Percentiles rank a stretch among this genome's conserved stretches.
phyloP scores from a whole-genome alignment of 352 stramenopile species.

The Globisporangium alternatum region DNA sequence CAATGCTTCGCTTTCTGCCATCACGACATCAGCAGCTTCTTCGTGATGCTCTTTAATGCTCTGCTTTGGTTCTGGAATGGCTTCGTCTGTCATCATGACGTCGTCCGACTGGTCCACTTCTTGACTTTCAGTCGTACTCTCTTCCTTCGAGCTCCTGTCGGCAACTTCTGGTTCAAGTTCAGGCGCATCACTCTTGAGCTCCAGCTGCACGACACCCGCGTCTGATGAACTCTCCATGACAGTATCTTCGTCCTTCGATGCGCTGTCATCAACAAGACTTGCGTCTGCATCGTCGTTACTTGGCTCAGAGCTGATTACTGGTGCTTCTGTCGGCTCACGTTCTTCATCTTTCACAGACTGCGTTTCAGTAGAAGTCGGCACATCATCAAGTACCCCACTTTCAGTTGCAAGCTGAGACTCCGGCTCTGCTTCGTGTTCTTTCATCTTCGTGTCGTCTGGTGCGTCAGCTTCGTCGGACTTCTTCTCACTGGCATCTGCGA shows the following conservation, averaged over 20 bases:
- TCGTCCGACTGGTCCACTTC: not conserved
- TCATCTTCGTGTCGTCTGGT: not conserved
- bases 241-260: constrained; percentile 1
- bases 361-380: not conserved
- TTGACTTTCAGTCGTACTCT: not conserved
- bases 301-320: not conserved
- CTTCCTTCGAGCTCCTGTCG: not conserved
- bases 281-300: not conserved
- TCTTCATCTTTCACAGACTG: not conserved
- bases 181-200: not conserved
- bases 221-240: not conserved
- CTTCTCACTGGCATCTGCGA: not conserved
- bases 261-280: not conserved
- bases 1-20: not conserved
- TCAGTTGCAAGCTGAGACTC: not conserved
- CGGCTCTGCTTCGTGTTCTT: not conserved
- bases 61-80: not conserved
- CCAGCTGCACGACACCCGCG: not conserved
- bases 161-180: not conserved
- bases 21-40: not conserved
- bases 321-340: not conserved
- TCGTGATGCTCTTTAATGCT: not conserved
- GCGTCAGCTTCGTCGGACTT: not conserved
- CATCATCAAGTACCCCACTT: not conserved
- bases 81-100: not conserved